Evolutionary conservation across 2,329 filamentous ascomycete species (phyloP), one percentile per base, ranked within the genome.

Genomic region (Kalaharituber pfeilii): DNA sequence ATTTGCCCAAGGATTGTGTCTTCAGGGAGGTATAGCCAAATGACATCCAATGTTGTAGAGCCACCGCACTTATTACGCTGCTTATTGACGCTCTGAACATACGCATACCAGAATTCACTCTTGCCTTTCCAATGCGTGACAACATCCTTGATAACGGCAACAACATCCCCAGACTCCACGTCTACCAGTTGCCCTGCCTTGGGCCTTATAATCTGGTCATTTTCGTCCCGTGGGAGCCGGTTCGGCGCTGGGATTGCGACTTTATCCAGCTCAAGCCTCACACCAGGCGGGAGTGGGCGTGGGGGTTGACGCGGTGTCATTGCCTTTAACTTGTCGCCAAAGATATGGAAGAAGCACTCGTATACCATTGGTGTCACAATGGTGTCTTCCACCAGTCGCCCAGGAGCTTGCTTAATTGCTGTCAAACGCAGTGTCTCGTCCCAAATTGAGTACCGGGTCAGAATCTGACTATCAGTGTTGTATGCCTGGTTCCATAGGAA

Each of bases 21-120:
- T 0, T 72, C 70, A 0, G 84, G 76, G 1, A 76, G 72, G 60
- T 88, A 89, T 0, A 91, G 70, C 84, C 84, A 91, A 1, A 83
- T 72, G 0, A 87, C 75, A 53, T 81, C 74, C 9, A 87, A 6
- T 13, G 15, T 49, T 18, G 18, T 22, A 26, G 36, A 53, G 50
- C 1, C 25, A 28, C 25, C 54, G n/a, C n/a, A n/a, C 50, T 39
- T 56, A 24, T 49, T 11, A 27, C 26, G 4, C 64, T 62, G 0
- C 49, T 65, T 52, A 7, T 73, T 68, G 0, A 82, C 68, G 1
- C 67, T 67, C 54, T 85, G 81, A 0, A 91, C 79, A 26, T 82
- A 78, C 0, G 78, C 82, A 62, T 82, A 81, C 82, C 84, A 88
- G 1, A 75, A 69, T n/a, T 69, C 68, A 0, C 67, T 62, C 18